Conservation (phyloP, 495 filamentous ascomycete genomes). For the Annulohypoxylon stygium region DNA sequence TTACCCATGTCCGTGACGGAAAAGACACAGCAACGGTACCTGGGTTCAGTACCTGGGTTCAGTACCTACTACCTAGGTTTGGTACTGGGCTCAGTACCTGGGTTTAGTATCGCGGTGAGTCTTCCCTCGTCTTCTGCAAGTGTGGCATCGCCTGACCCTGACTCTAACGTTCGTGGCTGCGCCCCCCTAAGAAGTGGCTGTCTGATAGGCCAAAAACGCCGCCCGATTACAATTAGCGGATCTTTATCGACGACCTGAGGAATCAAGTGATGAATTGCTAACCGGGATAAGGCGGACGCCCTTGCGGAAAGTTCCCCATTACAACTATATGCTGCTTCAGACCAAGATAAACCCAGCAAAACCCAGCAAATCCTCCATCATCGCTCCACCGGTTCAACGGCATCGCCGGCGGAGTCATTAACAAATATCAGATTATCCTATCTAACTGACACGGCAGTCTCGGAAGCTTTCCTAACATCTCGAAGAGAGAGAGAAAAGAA, state of each 20-base stretch:
- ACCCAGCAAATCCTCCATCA: constrained; percentile 40
- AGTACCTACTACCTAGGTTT: background rate
- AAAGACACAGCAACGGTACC: constrained; percentile 10
- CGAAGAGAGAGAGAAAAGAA: background rate
- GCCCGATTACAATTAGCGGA: constrained; percentile 36
- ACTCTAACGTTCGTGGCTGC: constrained; percentile 47
- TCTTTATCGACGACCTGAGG: constrained; percentile 34
- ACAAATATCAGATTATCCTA: constrained; percentile 50
- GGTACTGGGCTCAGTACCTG: background rate
- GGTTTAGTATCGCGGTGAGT: constrained; percentile 31
- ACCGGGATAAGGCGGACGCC: constrained; percentile 36
- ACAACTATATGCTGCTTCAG: constrained; percentile 37
- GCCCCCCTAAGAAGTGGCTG: constrained; percentile 51
- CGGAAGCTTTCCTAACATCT: constrained; percentile 23
- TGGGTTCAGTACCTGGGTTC: background rate
- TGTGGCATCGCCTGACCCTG: constrained; percentile 50
- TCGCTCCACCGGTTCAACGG: constrained; percentile 45
- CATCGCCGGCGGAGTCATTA: constrained; percentile 52
- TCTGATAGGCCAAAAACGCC: constrained; percentile 45
- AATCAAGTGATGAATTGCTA: constrained; percentile 43
- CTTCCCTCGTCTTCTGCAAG: constrained; percentile 30
- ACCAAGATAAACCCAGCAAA: constrained; percentile 43
- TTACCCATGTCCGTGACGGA: constrained; percentile 10
- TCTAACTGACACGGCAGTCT: constrained; percentile 32
- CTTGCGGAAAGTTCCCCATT: constrained; percentile 31